Base-by-base conservation (phyloP, 176 grass and related monocot genomes). In the Aegilops speltoides region DNA sequence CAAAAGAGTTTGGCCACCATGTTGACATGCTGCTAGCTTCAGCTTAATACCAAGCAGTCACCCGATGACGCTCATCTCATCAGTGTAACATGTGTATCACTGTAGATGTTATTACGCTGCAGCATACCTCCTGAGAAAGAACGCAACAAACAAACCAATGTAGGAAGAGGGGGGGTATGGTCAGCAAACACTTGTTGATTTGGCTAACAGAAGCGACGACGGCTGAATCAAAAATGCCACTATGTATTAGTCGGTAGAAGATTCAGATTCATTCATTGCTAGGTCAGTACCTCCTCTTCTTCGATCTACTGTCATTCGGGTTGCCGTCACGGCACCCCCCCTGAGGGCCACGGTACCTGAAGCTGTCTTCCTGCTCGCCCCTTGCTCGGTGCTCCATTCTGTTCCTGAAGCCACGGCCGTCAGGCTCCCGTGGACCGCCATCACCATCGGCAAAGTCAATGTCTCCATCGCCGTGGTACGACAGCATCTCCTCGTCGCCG, bases 211-310 rank as follows among this genome's bases (percentile, higher is more conserved):
- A 71, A 82, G 40, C 24, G n/a, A 34, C 24, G 17, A 22, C 19
- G 79, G 80, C 81, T 76, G 76, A 87, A 61, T 33, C 43, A 66
- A 88, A 88, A 50, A 76, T 50, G 75, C 68, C 81, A 68, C 23
- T 19, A 16, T 76, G 46, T 62, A 64, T 52, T 60, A 84, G 46
- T 45, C 19, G 59, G 17, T 59, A 59, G 54, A 59, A 59, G 54
- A 59, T 52, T 52, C 48, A 77, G 72, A 13, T 32, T 45, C 31
- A 23, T 43, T 19, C 50, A 6, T 7, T 54, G 50, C 2, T 19
- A 54, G 50, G 50, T 75, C 77, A 91, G 89, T 85, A 91, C 77
- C 82, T 91, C 38, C 75, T 79, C 75, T 71, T 67, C 54, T 85
- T 88, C 15, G 61, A 63, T 81, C 81, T 86, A 82, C 40, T 81